Evolutionary conservation across 345 rosid genomes (phyloP).

Genomic region (Eucalyptus erythrocorys): DNA sequence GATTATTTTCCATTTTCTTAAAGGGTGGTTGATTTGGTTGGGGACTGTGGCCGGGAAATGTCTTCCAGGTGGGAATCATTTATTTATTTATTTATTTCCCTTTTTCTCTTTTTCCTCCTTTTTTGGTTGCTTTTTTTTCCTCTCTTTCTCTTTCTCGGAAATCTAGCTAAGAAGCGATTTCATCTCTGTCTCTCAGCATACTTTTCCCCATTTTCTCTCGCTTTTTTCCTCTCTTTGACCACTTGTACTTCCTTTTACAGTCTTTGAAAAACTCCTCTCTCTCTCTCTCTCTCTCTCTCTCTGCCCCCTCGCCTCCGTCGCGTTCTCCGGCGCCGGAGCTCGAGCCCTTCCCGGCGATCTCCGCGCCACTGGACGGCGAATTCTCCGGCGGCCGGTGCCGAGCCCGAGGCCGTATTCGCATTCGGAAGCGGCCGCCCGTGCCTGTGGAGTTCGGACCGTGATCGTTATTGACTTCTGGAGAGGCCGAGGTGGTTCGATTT

Average conservation of each 20-base stretch:
- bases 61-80: neutral
- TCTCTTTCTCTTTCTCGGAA: neutral
- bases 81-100: neutral
- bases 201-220: neutral
- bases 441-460: neutral
- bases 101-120: neutral
- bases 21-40: neutral
- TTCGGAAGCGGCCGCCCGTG: neutral
- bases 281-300: constrained; percentile 3
- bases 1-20: neutral
- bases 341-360: neutral
- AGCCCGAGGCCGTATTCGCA: neutral
- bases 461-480: neutral
- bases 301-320: constrained; percentile 4
- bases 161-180: neutral
- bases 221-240: neutral
- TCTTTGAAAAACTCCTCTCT: neutral
- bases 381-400: neutral
- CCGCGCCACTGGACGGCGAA: neutral
- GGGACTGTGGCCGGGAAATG: neutral
- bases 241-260: constrained; percentile 3
- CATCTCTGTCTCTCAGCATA: neutral
- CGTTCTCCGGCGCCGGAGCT: neutral
- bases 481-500: neutral
- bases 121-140: neutral